Conservation (phyloP, 345 rosid genomes). For the Ailanthus altissimus region DNA sequence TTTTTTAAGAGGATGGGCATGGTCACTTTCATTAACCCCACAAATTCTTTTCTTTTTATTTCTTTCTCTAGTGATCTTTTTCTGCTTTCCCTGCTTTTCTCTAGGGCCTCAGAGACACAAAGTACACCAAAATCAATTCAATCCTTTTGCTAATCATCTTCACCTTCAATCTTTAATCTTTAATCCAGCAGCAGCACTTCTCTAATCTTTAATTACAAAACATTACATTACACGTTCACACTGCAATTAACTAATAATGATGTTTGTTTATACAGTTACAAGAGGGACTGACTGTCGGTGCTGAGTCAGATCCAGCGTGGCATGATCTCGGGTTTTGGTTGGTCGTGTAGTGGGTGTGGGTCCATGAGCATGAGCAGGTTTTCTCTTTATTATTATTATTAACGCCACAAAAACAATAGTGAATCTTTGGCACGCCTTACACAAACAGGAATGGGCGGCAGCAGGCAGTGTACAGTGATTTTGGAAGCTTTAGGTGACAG, state of each 20-base stretch:
- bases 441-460: not conserved
- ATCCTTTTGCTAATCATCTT: not conserved
- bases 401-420: not conserved
- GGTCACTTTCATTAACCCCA: conserved; percentile 27
- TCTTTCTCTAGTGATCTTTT: not conserved
- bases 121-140: not conserved
- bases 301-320: not conserved
- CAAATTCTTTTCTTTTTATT: no score
- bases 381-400: not conserved
- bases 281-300: not conserved
- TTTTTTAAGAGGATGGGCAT: no score
- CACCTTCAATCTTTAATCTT: not conserved
- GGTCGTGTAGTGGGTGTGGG: not conserved
- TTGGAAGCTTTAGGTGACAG: conserved; percentile 15
- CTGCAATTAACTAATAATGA: no score
- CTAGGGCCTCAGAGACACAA: not conserved
- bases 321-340: not conserved
- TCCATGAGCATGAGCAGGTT: not conserved
- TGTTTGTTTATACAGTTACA: no score
- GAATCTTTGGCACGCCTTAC: not conserved
- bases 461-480: not conserved
- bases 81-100: not conserved
- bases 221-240: no score
- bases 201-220: no score
- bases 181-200: no score